phyloP scores from a whole-genome alignment of 345 rosid species.

The Erucastrum elatum region DNA sequence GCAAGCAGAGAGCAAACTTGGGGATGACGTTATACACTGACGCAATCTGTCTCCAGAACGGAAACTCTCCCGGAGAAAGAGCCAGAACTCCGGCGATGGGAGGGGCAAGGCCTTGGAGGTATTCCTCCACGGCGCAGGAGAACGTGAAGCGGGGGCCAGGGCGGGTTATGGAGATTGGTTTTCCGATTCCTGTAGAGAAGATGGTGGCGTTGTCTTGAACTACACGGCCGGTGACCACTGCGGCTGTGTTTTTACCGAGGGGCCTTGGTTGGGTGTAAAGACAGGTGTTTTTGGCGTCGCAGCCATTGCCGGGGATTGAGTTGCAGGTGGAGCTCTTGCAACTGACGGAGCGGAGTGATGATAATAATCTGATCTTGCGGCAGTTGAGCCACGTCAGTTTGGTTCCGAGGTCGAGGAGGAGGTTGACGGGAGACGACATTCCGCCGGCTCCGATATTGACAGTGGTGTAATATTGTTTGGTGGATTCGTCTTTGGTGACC shows the following conservation, averaged over 20 bases:
- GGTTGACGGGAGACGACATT: not conserved
- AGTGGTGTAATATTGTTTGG: not conserved
- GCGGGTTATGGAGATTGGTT: not conserved
- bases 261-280: not conserved
- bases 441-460: not conserved
- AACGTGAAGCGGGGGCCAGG: not conserved
- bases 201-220: not conserved
- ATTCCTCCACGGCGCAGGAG: not conserved
- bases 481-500: not conserved
- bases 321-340: not conserved
- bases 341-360: not conserved
- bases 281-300: not conserved
- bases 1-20: not conserved
- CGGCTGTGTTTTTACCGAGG: not conserved
- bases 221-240: not conserved
- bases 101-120: not conserved
- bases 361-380: not conserved
- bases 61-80: not conserved
- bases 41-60: not conserved
- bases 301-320: not conserved
- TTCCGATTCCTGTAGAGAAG: not conserved
- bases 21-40: not conserved
- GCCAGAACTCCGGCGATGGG: not conserved
- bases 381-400: not conserved
- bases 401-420: not conserved